Conservation (phyloP, 768 basidiomycete genomes). For the Kwoniella pini region DNA sequence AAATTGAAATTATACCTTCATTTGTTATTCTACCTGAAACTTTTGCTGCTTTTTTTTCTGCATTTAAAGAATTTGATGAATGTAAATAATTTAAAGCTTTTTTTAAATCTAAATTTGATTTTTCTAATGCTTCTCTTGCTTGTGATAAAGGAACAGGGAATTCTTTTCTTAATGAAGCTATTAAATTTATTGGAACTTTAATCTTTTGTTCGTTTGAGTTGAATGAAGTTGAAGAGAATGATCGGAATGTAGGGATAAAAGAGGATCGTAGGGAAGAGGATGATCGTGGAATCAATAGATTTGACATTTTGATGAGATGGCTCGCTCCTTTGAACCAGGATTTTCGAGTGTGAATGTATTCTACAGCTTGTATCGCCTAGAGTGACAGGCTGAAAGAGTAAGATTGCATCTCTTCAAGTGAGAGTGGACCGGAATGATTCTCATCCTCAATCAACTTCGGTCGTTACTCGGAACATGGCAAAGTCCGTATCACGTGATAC, state of each 20-base stretch:
- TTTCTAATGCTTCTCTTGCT: conserved; percentile 80
- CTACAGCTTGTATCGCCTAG: too few relatives aligned
- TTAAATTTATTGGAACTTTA: conserved; percentile 71
- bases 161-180: conserved; percentile 82
- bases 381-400: too few relatives aligned
- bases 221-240: conserved; percentile 8
- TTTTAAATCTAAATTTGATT: conserved; percentile 71
- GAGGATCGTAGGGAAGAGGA: conserved; percentile 14
- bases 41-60: conserved; percentile 79
- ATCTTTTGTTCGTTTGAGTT: conserved; percentile 4
- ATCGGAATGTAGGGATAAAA: neutral
- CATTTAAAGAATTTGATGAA: conserved; percentile 61
- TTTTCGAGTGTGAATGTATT: too few relatives aligned
- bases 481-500: too few relatives aligned
- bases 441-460: too few relatives aligned
- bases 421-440: too few relatives aligned
- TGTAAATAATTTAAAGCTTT: conserved; percentile 80
- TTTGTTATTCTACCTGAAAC: conserved; percentile 70
- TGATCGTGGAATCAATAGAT: neutral
- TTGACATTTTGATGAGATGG: conserved; percentile 1
- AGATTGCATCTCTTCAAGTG: too few relatives aligned
- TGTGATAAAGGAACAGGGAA: conserved; percentile 72
- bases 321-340: too few relatives aligned
- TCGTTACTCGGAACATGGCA: too few relatives aligned
- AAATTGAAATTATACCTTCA: conserved; percentile 78